A percentile compares a stretch with the other conserved stretches of the same genome.
Conservation (phyloP, 2,329 filamentous ascomycete species). For the Helicocarpus griseus region DNA sequence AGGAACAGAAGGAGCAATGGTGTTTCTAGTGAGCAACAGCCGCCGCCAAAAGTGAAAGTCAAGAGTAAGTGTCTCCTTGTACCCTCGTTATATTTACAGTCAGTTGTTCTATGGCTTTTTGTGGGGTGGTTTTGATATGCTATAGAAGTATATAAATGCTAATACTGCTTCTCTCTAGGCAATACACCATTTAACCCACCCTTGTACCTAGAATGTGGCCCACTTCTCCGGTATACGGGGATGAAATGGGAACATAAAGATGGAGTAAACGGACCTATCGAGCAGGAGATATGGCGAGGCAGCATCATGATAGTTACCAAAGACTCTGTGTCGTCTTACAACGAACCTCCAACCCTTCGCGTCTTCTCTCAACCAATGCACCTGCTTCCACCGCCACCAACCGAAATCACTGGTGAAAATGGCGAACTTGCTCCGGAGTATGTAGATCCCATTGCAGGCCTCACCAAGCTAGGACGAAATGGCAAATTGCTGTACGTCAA, state of each 20-base stretch:
- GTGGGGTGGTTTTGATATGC: too few species aligned
- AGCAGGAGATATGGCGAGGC: constrained; percentile 81
- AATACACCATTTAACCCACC: constrained; percentile 68
- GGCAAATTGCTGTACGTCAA: constrained; percentile 82
- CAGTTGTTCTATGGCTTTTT: too few species aligned
- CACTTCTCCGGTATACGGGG: constrained; percentile 80
- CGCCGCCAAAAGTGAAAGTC: constrained; percentile 23
- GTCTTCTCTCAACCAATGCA: constrained; percentile 83
- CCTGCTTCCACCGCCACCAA: constrained; percentile 66
- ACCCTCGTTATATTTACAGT: too few species aligned
- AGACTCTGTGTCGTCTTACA: constrained; percentile 74
- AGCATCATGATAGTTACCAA: constrained; percentile 92
- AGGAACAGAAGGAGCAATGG: constrained; percentile 38
- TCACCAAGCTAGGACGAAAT: constrained; percentile 73
- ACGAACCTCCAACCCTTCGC: constrained; percentile 63
- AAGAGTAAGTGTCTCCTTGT: constrained; percentile 29
- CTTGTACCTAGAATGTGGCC: constrained; percentile 81
- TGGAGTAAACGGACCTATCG: constrained; percentile 29
- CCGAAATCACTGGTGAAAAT: constrained; percentile 52
- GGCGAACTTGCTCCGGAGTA: constrained; percentile 63
- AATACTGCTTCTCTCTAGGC: constrained; percentile 15
- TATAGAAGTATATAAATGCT: background rate
- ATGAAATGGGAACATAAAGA: constrained; percentile 48
- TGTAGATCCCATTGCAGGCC: constrained; percentile 78
- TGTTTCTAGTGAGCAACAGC: constrained; percentile 21